Conservation (phyloP, 2,329 filamentous ascomycete genomes). For the Hyphodiscus sp. region DNA sequence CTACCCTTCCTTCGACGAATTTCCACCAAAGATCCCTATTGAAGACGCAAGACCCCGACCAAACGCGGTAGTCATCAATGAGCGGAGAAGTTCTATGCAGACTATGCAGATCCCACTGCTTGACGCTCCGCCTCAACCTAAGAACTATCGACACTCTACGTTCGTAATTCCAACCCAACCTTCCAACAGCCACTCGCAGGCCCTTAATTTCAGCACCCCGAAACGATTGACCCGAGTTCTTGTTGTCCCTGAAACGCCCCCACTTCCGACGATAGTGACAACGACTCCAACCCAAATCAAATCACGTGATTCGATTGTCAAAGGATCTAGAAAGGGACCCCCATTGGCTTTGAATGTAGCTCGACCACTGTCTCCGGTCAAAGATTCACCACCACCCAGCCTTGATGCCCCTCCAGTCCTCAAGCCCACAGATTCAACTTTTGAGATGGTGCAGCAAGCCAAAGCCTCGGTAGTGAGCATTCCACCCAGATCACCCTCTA, state of each 20-base stretch:
- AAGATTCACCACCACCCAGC: conserved; percentile 14
- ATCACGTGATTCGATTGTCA: conserved; percentile 8
- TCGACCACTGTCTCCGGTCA: conserved; percentile 15
- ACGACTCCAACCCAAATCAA: not conserved
- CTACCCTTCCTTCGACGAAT: conserved; percentile 34
- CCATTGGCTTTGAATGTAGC: conserved; percentile 12
- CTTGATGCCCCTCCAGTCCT: conserved; percentile 1
- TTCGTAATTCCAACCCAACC: conserved; percentile 12
- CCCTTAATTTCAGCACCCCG: conserved; percentile 29
- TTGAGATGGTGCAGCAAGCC: conserved; percentile 6
- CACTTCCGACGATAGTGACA: conserved; percentile 8
- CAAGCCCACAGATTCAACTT: conserved; percentile 8
- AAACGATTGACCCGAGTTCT: not conserved
- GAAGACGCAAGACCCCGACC: conserved; percentile 21
- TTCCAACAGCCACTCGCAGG: conserved; percentile 9
- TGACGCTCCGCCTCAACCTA: conserved; percentile 11
- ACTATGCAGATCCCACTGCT: conserved; percentile 15
- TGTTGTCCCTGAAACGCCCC: conserved; percentile 13
- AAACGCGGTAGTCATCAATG: conserved; percentile 23
- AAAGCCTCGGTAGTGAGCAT: conserved; percentile 8
- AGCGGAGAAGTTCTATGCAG: conserved; percentile 29
- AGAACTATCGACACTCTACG: conserved; percentile 22
- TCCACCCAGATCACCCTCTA: conserved; percentile 8
- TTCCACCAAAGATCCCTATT: conserved; percentile 6
- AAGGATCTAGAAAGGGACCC: conserved; percentile 13